Base-by-base conservation (phyloP, 2,329 filamentous ascomycete species). In the Pseudogymnoascus sp. region DNA sequence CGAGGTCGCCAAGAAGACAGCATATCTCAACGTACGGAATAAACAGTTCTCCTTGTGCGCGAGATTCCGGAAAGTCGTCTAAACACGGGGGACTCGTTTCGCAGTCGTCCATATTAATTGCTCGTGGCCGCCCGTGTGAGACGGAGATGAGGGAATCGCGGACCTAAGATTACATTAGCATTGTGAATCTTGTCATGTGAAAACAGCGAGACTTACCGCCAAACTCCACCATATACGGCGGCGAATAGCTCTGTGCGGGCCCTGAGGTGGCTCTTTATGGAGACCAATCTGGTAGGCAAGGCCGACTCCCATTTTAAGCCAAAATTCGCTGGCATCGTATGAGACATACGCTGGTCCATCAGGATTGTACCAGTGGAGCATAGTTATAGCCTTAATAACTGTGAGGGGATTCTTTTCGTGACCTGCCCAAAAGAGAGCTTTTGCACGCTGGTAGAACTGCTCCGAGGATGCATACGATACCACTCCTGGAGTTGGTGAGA, bases 291-390 rank as follows among this genome's bases (percentile, higher is more conserved):
- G 46, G n/a, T 29, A 53, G 26, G 46, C 46, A 29, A 53, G 46
- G n/a, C 46, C 46, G 1, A 31, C 46, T 53, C 46, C 46, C 23
- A 29, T 29, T 17, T 53, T 29, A 10, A 53, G 23, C 46, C 46
- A 53, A 31, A 53, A 53, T 17, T 31, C 26, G 23, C 46, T 53
- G 1, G 46, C 26, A 53, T 53, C 46, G 26, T 29, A 53, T 11
- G 61, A 62, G 15, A 75, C 70, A 61, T 73, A 72, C 60, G 74
- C 73, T 1, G 72, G 73, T 0, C 72, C 72, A 61, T 72, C 71
- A 0, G 72, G 72, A 60, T 73, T 74, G 62, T 72, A 74, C 72
- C 72, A 74, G 63, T 74, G 72, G 59, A 74, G 53, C 19, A 74
- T 70, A 26, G 68, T 71, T 10, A 72, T 70, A 3, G 72, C 70